Percentiles rank a stretch among this genome's conserved stretches.
Evolutionary conservation across 306 rosid species (phyloP).

Genomic region (Carpinus viminea): DNA sequence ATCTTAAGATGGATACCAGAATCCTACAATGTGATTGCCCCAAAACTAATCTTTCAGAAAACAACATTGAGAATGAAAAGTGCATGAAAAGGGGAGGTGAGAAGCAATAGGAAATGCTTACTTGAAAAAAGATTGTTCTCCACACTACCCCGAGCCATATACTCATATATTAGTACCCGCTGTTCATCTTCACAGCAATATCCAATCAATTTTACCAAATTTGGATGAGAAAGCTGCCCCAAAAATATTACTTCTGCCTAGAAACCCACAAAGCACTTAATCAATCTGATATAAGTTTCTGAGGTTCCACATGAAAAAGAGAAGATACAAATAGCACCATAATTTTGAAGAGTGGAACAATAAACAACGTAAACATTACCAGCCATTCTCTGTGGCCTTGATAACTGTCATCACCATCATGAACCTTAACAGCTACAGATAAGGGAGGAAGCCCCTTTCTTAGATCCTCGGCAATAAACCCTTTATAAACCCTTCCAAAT

Average conservation of each 20-base stretch:
- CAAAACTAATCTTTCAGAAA: constrained; percentile 2
- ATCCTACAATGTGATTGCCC: constrained; percentile 17
- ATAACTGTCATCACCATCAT: constrained; percentile 89
- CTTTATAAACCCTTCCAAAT: constrained; percentile 96
- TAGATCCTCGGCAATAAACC: constrained; percentile 76
- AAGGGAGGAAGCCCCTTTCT: constrained; percentile 61
- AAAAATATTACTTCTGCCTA: constrained; percentile 99
- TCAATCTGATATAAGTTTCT: constrained; percentile 22
- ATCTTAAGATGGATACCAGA: constrained; percentile 18
- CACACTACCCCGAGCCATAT: constrained; percentile 90
- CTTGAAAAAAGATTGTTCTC: constrained; percentile 92
- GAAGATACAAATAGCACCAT: constrained; percentile 4
- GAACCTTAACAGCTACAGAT: constrained; percentile 96
- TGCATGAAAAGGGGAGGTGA: constrained; percentile 7
- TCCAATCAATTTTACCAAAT: constrained; percentile 89
- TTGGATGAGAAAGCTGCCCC: constrained; percentile 99
- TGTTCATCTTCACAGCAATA: constrained; percentile 98
- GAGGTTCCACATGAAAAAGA: neutral
- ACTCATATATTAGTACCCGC: constrained; percentile 88
- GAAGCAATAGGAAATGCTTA: constrained; percentile 36
- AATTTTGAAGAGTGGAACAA: constrained; percentile 14
- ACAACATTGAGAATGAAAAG: constrained; percentile 30
- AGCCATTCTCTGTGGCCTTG: constrained; percentile 99
- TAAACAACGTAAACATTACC: constrained; percentile 50
- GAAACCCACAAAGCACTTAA: constrained; percentile 39